These are phyloP conservation scores for Trichoderma harzianum DNA, from an alignment of 2,329 filamentous ascomycete species.

Conservation along the genomic window DNA sequence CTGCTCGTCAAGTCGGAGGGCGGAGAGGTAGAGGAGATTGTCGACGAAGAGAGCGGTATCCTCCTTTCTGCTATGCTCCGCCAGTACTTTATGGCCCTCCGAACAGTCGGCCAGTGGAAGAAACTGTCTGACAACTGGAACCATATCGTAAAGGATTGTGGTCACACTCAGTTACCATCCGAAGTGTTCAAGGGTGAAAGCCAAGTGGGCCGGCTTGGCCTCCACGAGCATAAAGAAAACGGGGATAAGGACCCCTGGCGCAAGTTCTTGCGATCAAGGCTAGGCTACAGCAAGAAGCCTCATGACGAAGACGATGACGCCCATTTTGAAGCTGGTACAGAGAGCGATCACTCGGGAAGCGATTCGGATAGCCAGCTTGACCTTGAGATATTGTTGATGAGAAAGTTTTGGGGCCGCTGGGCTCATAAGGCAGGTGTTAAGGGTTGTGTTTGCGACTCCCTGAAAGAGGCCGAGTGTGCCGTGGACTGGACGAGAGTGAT, in stretches of 20 bases:
- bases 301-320: constrained; percentile 42
- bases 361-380: constrained; percentile 45
- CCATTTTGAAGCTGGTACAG: constrained; percentile 32
- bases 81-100: constrained; percentile 87
- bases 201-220: constrained; percentile 30
- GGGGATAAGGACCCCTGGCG: constrained; percentile 32
- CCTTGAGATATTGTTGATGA: constrained; percentile 59
- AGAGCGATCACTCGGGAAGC: constrained; percentile 34
- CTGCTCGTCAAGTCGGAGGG: constrained; percentile 75
- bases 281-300: constrained; percentile 34
- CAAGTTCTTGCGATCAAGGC: constrained; percentile 35
- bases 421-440: constrained; percentile 63
- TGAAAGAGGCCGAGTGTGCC: constrained; percentile 57
- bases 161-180: constrained; percentile 44
- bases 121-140: constrained; percentile 69
- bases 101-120: constrained; percentile 76
- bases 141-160: constrained; percentile 59
- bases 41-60: constrained; percentile 83
- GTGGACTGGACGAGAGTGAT: constrained; percentile 80
- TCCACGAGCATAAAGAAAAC: constrained; percentile 22
- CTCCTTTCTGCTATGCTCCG: constrained; percentile 82
- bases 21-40: constrained; percentile 71
- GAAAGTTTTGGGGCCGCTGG: constrained; percentile 71
- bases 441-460: constrained; percentile 47
- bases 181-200: constrained; percentile 32